Evolutionary conservation across 2,329 filamentous ascomycete genomes (phyloP).

Genomic region (Ambrosiella beaveri): DNA sequence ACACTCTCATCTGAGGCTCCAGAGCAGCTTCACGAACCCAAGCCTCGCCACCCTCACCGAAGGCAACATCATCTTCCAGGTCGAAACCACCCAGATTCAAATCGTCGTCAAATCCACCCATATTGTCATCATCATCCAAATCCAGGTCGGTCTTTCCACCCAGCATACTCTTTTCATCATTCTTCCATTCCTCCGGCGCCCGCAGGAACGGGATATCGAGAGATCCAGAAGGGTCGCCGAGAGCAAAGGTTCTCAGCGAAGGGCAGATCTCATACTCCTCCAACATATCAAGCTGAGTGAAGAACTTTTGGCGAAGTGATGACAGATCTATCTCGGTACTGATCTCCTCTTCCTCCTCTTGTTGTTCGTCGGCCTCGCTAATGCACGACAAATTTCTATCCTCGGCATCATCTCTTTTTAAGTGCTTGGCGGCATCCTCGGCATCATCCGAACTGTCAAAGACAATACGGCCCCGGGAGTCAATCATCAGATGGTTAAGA

Average conservation of each 20-base stretch:
- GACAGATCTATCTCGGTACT: slow-evolving; percentile 58
- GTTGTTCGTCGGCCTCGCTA: slow-evolving; percentile 22
- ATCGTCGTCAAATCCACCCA: slow-evolving; percentile 58
- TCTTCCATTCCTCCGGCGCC: slow-evolving; percentile 67
- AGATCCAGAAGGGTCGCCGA: slow-evolving; percentile 70
- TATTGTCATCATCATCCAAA: slow-evolving; percentile 70
- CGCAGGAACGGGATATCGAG: slow-evolving; percentile 86
- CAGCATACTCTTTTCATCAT: slow-evolving; percentile 36
- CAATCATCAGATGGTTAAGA: slow-evolving; percentile 92
- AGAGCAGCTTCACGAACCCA: slow-evolving; percentile 85
- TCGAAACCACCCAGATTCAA: slow-evolving; percentile 56
- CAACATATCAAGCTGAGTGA: slow-evolving; percentile 59
- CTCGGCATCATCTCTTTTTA: slow-evolving; percentile 18
- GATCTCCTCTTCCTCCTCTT: slow-evolving; percentile 25
- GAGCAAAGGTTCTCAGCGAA: slow-evolving; percentile 81
- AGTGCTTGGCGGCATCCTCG: slow-evolving; percentile 28
- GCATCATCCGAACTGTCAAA: slow-evolving; percentile 95
- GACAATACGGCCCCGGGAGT: slow-evolving; percentile 78
- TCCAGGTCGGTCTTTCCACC: slow-evolving; percentile 64
- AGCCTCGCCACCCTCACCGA: slow-evolving; percentile 87
- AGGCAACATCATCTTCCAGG: slow-evolving; percentile 60
- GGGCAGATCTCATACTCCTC: slow-evolving; percentile 87
- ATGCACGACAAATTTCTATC: slow-evolving; percentile 6
- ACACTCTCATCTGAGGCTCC: slow-evolving; percentile 71
- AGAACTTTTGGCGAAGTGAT: slow-evolving; percentile 62